Base-by-base conservation (phyloP, 768 basidiomycete species). In the Boletus vinaceobasis region DNA sequence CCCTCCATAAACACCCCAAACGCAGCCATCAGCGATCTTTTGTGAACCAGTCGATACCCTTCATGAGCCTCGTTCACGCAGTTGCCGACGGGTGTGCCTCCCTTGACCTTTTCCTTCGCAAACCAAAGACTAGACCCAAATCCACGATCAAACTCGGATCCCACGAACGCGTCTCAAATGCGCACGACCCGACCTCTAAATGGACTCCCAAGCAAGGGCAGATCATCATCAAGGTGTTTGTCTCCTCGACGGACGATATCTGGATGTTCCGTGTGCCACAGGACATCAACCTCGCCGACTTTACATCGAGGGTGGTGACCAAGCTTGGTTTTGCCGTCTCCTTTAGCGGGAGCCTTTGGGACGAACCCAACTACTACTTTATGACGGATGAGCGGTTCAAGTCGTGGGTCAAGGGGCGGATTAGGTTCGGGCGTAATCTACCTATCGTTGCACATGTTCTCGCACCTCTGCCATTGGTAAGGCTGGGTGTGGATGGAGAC, bases 211-310 rank as follows among this genome's bases (percentile, higher is more conserved):
- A 61, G 31, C 58, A 69, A 27, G 73, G 71, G 5, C 62, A 60
- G 58, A 76, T 76, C 47, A 37, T 73, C 51, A 60, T 76, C 64
- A 76, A 76, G 59, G 72, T 76, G 13, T 69, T 71, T 42, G 73
- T 75, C 9, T 73, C 73, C 35, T 63, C 66, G 36, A 74, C 69
- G 35, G 70, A 75, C 54, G 75, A 76, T 54, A 66, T 74, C 50
- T 76, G 75, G 75, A 71, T 62, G 58, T 55, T 76, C 43, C 67
- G 66, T 39, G 72, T 74, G 21, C 65, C 74, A 19, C 65, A 65
- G 44, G 58, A 65, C 50, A 59, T 69, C 50, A 52, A 48, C 39
- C 69, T 76, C 38, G 57, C 49, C n/a, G 57, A 55, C 37, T 73
- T 76, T 54, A 64, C 65, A 4, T 63, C 64, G 21, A 67, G 47